These are phyloP conservation scores for Straminergon stramineum DNA, from an alignment of 225 moss, liverwort and hornwort species.

Conservation along the genomic window DNA sequence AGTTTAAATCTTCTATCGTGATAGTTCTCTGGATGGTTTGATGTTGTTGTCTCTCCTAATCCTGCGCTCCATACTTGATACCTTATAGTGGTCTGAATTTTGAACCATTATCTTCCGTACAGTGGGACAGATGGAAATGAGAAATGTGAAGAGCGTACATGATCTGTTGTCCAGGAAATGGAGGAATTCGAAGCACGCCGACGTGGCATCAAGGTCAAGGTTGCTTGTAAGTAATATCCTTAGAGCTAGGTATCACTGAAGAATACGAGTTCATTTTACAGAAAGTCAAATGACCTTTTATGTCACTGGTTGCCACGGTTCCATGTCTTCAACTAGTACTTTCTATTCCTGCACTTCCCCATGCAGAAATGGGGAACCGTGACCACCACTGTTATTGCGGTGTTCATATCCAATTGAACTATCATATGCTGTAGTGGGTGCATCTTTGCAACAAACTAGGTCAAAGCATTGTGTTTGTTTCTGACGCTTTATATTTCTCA, in stretches of 20 bases:
- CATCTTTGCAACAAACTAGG: not conserved
- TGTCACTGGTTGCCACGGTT: not conserved
- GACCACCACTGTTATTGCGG: not conserved
- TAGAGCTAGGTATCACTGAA: not conserved
- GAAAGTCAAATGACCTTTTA: not conserved
- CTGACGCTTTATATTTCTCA: not conserved
- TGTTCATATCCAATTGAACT: not conserved
- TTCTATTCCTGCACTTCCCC: not conserved
- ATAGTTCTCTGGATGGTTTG: not conserved
- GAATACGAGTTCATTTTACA: not conserved
- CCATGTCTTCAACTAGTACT: not conserved
- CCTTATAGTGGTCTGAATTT: not conserved
- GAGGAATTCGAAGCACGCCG: conserved; percentile 43
- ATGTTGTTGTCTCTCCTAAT: not conserved
- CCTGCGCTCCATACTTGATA: not conserved
- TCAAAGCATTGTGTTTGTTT: not conserved
- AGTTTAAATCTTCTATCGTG: not conserved
- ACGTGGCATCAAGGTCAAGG: conserved; percentile 32
- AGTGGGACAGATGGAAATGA: conserved; percentile 24
- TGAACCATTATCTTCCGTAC: conserved; percentile 3
- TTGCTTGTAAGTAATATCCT: conserved; percentile 24
- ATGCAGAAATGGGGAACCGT: not conserved
- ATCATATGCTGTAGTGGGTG: not conserved
- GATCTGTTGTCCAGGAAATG: conserved; percentile 50
- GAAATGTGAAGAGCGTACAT: conserved; percentile 34